Conservation (phyloP, 1,284 basidiomycete species). For the Cutaneotrichosporon spelunceum region DNA sequence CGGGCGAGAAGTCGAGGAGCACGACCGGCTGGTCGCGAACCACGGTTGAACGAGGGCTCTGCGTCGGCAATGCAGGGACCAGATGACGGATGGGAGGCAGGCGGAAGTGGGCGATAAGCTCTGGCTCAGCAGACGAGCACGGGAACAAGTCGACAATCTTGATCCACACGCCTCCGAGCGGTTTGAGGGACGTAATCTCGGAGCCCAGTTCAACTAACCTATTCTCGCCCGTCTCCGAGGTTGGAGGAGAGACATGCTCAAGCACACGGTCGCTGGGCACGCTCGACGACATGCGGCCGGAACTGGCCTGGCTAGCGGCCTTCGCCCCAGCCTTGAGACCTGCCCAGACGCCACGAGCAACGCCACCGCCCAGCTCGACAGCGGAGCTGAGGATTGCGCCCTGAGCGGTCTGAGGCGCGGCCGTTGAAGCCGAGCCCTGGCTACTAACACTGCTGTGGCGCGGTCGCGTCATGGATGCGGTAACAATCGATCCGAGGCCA, state of each 20-base stretch:
- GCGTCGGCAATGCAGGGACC: constrained; percentile 11
- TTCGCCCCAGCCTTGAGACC: constrained; percentile 45
- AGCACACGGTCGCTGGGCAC: constrained; percentile 34
- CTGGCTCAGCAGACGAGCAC: constrained; percentile 25
- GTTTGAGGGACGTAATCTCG: neutral
- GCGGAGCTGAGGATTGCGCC: constrained; percentile 38
- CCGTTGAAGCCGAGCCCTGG: neutral
- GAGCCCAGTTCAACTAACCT: constrained; percentile 18
- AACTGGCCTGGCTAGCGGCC: constrained; percentile 31
- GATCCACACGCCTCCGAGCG: constrained; percentile 37
- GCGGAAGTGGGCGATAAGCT: constrained; percentile 43
- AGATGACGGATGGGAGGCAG: constrained; percentile 30
- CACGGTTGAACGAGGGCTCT: constrained; percentile 6
- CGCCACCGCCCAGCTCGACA: constrained; percentile 44
- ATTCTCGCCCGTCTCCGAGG: constrained; percentile 13
- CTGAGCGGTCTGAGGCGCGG: constrained; percentile 19
- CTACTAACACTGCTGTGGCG: constrained; percentile 9
- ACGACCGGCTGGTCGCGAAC: constrained; percentile 55
- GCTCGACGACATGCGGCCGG: constrained; percentile 37
- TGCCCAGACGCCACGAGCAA: constrained; percentile 47
- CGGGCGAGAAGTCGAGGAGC: constrained; percentile 59
- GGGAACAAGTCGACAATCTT: constrained; percentile 46
- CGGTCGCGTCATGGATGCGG: constrained; percentile 14
- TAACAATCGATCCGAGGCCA: constrained; percentile 39
- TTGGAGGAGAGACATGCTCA: constrained; percentile 11